Percentiles rank a stretch among this genome's conserved stretches.
Evolutionary conservation across 768 basidiomycete species (phyloP).

Genomic region (Filobasidium floriforme): DNA sequence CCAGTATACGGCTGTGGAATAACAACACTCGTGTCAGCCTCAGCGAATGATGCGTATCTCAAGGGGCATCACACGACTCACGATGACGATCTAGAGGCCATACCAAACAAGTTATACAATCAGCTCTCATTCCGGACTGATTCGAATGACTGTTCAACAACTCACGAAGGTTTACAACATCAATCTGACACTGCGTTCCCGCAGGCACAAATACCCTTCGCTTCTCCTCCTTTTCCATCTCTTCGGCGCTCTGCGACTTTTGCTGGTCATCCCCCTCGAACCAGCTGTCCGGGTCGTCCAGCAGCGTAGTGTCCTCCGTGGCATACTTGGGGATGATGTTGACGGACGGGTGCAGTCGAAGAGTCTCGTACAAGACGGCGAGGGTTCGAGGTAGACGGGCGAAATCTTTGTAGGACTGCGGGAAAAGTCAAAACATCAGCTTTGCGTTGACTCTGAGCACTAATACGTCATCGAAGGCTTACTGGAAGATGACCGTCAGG

Average conservation of each 20-base stretch:
- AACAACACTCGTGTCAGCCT: too few relatives aligned
- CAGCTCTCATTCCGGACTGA: not conserved
- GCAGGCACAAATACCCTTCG: conserved; percentile 19
- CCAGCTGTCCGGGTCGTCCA: conserved; percentile 16
- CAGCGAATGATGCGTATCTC: not conserved
- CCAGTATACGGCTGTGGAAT: conserved; percentile 54
- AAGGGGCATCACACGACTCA: not conserved
- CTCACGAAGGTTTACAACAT: conserved; percentile 21
- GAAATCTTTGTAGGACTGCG: conserved; percentile 22
- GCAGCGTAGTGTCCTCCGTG: conserved; percentile 19
- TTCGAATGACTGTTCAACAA: not conserved
- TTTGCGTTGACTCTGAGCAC: too few relatives aligned
- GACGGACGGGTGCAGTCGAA: conserved; percentile 31
- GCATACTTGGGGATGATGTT: conserved; percentile 26
- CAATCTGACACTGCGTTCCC: conserved; percentile 16
- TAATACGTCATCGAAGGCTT: not conserved
- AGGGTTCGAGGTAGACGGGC: conserved; percentile 16
- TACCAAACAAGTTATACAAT: not conserved
- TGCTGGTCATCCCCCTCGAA: not conserved
- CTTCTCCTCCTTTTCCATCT: not conserved
- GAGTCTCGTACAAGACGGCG: conserved; percentile 28
- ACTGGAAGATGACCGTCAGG: conserved; percentile 23
- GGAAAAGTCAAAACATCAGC: too few relatives aligned
- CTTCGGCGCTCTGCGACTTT: not conserved
- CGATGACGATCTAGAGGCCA: conserved; percentile 16